Evolutionary conservation across 306 rosid species (phyloP).

Genomic region (Fagus sylvatica): DNA sequence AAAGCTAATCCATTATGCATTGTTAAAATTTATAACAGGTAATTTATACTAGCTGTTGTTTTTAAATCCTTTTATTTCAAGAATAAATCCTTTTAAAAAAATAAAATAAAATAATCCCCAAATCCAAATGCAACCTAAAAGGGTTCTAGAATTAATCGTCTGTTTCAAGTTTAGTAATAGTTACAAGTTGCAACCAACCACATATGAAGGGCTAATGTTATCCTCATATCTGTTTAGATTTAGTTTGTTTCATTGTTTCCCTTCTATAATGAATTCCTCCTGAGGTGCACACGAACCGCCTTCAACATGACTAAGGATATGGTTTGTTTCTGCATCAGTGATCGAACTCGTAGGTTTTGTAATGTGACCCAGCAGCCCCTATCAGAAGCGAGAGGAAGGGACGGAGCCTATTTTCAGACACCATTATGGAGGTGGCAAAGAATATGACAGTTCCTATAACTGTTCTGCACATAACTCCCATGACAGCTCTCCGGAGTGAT

Average conservation of each 20-base stretch:
- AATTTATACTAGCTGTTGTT: no score
- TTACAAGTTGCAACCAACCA: not conserved
- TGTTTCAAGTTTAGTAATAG: not conserved
- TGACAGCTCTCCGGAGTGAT: conserved; percentile 80
- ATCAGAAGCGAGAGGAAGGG: conserved; percentile 48
- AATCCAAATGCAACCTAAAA: not conserved
- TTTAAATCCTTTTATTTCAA: no score
- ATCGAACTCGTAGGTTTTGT: conserved; percentile 51
- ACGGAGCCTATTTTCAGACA: conserved; percentile 59
- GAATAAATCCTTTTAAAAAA: no score
- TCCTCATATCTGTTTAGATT: not conserved
- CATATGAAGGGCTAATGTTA: not conserved
- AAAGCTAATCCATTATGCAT: no score
- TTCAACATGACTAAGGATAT: conserved; percentile 28
- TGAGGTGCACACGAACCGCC: conserved; percentile 12
- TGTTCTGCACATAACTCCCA: conserved; percentile 62
- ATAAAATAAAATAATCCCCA: no score
- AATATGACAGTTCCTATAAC: conserved; percentile 48
- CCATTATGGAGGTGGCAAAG: conserved; percentile 50
- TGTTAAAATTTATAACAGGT: no score
- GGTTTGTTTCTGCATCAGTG: conserved; percentile 48
- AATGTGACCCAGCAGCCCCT: conserved; percentile 52
- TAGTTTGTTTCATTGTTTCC: not conserved
- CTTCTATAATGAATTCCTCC: not conserved
- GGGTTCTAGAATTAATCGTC: not conserved